Evolutionary conservation across 192 early-diverging fungal genomes (phyloP).

Genomic region (Pilaira anomala): DNA sequence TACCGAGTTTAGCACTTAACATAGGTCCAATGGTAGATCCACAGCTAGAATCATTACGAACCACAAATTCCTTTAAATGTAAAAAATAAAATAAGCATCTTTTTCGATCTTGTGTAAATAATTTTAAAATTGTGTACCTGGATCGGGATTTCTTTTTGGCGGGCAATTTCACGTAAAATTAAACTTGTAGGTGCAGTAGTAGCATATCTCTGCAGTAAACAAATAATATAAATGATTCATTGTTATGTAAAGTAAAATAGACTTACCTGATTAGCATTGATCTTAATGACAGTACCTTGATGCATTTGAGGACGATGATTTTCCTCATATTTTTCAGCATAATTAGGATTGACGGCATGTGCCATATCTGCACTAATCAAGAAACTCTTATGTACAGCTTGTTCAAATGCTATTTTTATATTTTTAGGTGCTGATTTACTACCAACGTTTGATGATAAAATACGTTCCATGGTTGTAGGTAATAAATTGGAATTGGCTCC

Average conservation of each 20-base stretch:
- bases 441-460: conserved; percentile 46
- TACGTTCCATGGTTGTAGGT: conserved; percentile 67
- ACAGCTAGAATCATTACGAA: conserved; percentile 92
- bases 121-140: conserved; percentile 50
- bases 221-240: not conserved
- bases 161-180: conserved; percentile 74
- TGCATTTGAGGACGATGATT: conserved; percentile 90
- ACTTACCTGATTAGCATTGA: conserved; percentile 89
- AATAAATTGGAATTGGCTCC: conserved; percentile 91
- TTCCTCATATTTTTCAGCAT: conserved; percentile 89
- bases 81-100: not conserved
- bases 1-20: conserved; percentile 89
- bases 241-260: not conserved
- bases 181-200: conserved; percentile 73
- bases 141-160: conserved; percentile 69
- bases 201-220: conserved; percentile 56
- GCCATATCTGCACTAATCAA: conserved; percentile 94
- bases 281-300: conserved; percentile 93
- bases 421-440: conserved; percentile 7
- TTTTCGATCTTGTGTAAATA: not conserved
- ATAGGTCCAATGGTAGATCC: conserved; percentile 98
- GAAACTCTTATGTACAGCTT: conserved; percentile 78
- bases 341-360: conserved; percentile 90
- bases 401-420: conserved; percentile 49
- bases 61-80: conserved; percentile 64